A percentile compares a stretch with the other conserved stretches of the same genome.
These are phyloP conservation scores for Aspergillus brasiliensis DNA, from an alignment of 2,329 filamentous ascomycete species.

Conservation along the genomic window DNA sequence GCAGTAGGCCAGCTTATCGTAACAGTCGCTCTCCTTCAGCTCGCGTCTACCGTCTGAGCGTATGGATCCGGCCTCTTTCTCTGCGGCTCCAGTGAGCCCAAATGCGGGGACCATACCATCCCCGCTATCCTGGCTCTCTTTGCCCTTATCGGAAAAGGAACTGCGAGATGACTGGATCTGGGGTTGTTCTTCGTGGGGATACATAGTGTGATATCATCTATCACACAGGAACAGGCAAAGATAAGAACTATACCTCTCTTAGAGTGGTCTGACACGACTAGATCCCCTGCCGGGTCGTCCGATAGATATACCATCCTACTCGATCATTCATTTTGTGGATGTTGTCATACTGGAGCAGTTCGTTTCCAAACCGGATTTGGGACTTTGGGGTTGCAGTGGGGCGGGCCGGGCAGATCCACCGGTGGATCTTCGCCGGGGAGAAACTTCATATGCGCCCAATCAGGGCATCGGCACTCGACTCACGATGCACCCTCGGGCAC, in stretches of 20 bases:
- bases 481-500: background rate
- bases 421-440: background rate
- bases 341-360: background rate
- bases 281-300: background rate
- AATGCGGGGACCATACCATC: background rate
- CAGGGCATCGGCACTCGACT: background rate
- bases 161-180: background rate
- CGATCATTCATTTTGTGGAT: background rate
- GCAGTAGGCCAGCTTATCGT: slow-evolving; percentile 62
- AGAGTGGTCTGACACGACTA: background rate
- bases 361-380: background rate
- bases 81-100: background rate
- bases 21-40: slow-evolving; percentile 57
- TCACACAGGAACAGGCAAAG: background rate
- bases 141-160: background rate
- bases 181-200: background rate
- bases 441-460: background rate
- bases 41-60: slow-evolving; percentile 28
- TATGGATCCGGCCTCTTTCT: background rate
- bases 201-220: background rate
- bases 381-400: background rate
- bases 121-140: slow-evolving; percentile 1
- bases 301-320: background rate
- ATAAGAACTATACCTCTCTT: background rate
- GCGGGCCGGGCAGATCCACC: background rate